Evolutionary conservation across 805 yeast species (phyloP), one percentile per base, ranked within the genome.

Genomic region (Maudiozyma bulderi): DNA sequence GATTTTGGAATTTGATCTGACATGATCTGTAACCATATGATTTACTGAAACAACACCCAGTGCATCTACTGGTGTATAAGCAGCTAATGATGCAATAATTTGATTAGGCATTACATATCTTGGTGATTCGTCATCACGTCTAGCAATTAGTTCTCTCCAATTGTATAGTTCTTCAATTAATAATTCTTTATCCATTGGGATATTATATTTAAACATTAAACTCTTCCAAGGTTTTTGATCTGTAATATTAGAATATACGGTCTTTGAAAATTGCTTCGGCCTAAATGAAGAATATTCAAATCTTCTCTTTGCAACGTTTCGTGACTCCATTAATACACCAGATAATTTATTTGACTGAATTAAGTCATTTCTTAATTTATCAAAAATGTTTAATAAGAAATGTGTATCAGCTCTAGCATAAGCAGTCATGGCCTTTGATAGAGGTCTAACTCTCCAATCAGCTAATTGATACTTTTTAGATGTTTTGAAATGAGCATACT

Each of bases 341-440:
- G 76, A 76, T 58, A 82, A 53, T 53, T 75, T 75, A 40, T 74
- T 71, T 40, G 68, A 62, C 30, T 75, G 74, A 2, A 84, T 58
- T 13, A 91, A 70, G 58, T 74, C 73, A 54, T 82, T 82, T 52
- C 80, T 80, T 65, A 93, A 66, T 53, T 77, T 77, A 59, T 88
- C 91, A 66, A 74, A 93, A 13, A 93, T 84, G 64, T 84, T 78
- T 37, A 93, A 72, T 46, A 93, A 68, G 59, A 89, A 93, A 66
- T 93, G 99, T 0, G 99, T 93, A 66, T 93, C 99, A 0, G 96
- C 85, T 54, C 95, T 76, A 0, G 99, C 99, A 64, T 93, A 93
- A 13, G 83, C 78, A 52, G 73, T 66, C 90, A 93, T 84, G 38
- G 86, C 80, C 8, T 71, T 64, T 1, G 86, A 76, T 46, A 93